Evolutionary conservation across 345 rosid genomes (phyloP), one percentile per base, ranked within the genome.

Genomic region (Populus alba): DNA sequence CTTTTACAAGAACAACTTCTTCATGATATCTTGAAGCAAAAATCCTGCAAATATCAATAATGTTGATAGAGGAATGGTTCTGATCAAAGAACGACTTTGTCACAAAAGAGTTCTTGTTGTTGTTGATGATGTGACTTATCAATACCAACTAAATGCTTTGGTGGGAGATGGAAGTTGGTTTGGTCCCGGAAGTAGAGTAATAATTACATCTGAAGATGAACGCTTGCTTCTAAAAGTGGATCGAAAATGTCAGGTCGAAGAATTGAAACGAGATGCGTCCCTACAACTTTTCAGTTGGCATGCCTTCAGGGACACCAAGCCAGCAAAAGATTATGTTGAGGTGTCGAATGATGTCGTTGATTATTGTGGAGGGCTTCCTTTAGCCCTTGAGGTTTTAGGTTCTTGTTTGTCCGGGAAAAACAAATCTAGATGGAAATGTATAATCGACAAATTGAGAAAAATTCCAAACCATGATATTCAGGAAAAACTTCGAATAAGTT

Each of bases 371-470:
- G 80, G 80, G 6, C 68, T 77, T 59, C 80, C 80, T 0, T 31
- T 77, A n/a, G 70, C 80, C 23, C 55, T 77, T n/a, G 29, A 68
- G 11, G 59, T 77, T 39, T 31, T 77, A 31, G 79, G 79, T 31
- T 68, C 74, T 11, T 69, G 38, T 53, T 43, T 77, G 17, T 39
- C 8, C 11, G 57, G 43, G 0, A 51, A 15, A 59, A 66, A 31
- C 18, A n/a, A 22, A 22, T 37, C 70, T 55, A 25, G n/a, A 38
- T 77, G 79, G 79, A 33, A 69, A 57, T 37, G 37, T 66, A 45
- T 18, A 15, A 12, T 71, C 7, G 55, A 6, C 55, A 51, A 17
- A 51, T 51, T 51, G 22, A 16, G 22, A 51, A 51, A 1, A 51
- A 5, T 51, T 17, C 55, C 55, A 51, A 1, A 51, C 8, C 8